Base-by-base conservation (phyloP, 257 asterid species). In the Petunia axillaris region DNA sequence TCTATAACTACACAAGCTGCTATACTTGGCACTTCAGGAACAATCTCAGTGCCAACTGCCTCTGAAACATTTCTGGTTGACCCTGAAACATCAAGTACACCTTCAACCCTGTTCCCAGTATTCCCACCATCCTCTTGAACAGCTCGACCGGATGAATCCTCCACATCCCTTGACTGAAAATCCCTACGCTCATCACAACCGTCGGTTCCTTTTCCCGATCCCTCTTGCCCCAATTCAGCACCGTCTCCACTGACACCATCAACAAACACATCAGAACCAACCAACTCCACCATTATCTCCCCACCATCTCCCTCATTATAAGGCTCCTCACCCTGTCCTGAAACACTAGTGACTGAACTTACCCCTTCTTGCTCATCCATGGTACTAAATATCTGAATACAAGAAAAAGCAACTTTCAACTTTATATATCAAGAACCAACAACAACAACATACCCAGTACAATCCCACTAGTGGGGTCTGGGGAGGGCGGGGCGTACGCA, bases 251-350 rank as follows among this genome's bases (percentile, higher is more conserved):
- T 43, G 15, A 91, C 80, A 67, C 97, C 97, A 89, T 91, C 97
- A 54, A 93, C 96, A 84, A 81, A 87, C 80, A 92, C 94, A 85
- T 93, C 93, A 25, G 99, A 88, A 63, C 96, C 97, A 81, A 93
- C 97, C 82, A 93, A 83, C 82, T 93, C 99, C 43, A 93, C 92
- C 97, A 93, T 93, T 76, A 92, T 83, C 84, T 93, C 97, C 73
- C 83, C 94, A 14, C 83, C 93, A 50, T 88, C 94, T 43, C 86
- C 90, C 74, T 75, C 94, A 50, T 63, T 85, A 79, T 38, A 86
- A 74, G 86, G 79, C 46, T 63, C 91, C 74, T 85, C 91, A 37
- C n/a, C 81, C 81, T 55, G 84, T 74, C 79, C 85, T 65, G 67
- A 86, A 80, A 76, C 85, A 85, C 84, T 84, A 83, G 83, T 85